Percentiles rank a stretch among this genome's conserved stretches.
Evolutionary conservation across 2,329 filamentous ascomycete species (phyloP).

Genomic region (Blastomyces silverae): DNA sequence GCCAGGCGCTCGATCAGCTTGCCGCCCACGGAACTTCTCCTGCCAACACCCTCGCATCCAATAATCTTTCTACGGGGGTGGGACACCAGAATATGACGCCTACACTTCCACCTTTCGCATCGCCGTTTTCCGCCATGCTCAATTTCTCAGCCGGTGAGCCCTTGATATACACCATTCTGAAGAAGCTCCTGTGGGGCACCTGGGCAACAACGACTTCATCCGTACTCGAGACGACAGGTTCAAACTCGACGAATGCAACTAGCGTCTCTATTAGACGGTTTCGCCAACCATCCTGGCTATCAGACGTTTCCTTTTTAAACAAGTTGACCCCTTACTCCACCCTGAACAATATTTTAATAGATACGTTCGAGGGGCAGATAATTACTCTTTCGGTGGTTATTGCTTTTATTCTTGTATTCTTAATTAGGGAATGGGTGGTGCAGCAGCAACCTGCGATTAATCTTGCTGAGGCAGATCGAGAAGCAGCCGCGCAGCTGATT

Average conservation of each 20-base stretch:
- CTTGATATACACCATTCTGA: constrained; percentile 42
- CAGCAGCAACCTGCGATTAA: constrained; percentile 94
- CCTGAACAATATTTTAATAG: constrained; percentile 72
- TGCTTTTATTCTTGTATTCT: constrained; percentile 91
- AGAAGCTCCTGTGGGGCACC: constrained; percentile 36
- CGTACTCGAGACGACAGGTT: constrained; percentile 26
- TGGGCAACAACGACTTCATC: constrained; percentile 28
- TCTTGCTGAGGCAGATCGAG: constrained; percentile 53
- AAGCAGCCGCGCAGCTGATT: constrained; percentile 46
- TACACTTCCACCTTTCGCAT: constrained; percentile 29
- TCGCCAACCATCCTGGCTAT: constrained; percentile 48
- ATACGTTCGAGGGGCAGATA: constrained; percentile 83
- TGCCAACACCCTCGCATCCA: constrained; percentile 22
- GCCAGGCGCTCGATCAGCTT: constrained; percentile 23
- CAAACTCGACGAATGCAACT: constrained; percentile 27
- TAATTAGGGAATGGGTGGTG: constrained; percentile 96
- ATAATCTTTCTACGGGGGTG: constrained; percentile 25
- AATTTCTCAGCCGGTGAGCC: constrained; percentile 42
- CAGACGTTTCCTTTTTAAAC: constrained; percentile 52
- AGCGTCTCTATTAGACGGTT: constrained; percentile 25
- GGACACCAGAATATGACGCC: constrained; percentile 24
- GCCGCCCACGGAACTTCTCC: constrained; percentile 29
- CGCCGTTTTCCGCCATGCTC: constrained; percentile 37
- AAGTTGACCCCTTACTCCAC: constrained; percentile 58
- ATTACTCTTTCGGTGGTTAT: constrained; percentile 89